Base-by-base conservation (phyloP, 371 early-diverging fungal species). In the Gilbertella persicaria region DNA sequence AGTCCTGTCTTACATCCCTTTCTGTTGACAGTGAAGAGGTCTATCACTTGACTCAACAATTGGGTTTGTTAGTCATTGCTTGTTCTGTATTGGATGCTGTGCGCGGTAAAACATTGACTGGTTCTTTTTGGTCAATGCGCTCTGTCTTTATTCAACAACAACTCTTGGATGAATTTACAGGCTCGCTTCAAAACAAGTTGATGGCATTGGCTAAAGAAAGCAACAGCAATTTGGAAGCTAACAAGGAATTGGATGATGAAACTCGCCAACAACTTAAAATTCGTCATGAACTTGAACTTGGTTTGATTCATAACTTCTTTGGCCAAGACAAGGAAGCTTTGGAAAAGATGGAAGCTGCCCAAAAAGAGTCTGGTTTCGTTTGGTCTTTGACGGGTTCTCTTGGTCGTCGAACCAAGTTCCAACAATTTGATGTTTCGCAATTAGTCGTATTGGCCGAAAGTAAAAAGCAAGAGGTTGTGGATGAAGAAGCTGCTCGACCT, bases 371-470 rank as follows among this genome's bases (percentile, higher is more conserved):
- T 20, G 88, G 90, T 8, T 80, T 98, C 47, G 64, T 78, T 52
- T 96, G 93, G 90, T 70, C 84, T 37, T 57, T 97, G 45, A 90
- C 93, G 0, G 98, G 98, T 39, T 89, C 90, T 23, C 61, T 92
- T 33, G 98, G 98, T 51, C 86, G 83, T 58, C 85, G 97, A 45
- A 98, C 98, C 21, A 93, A 89, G 70, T 95, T 95, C 75, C 98
- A 98, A 65, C 71, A 73, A 2, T 88, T 79, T 58, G 93, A 94
- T 69, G 78, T 89, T 0, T 70, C 92, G 2, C 98, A 98, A 61
- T 76, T 98, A 16, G 92, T 96, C n/a, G 76, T 98, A 5, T 56
- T 91, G 13, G 96, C 96, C 0, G 85, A 89, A 58, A 91, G 90
- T 64, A 73, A 79, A n/a, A 50, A 65, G 12, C 59, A 78, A 8